Base-by-base conservation (phyloP, 2,329 filamentous ascomycete genomes). In the Clonostachys rhizophaga region DNA sequence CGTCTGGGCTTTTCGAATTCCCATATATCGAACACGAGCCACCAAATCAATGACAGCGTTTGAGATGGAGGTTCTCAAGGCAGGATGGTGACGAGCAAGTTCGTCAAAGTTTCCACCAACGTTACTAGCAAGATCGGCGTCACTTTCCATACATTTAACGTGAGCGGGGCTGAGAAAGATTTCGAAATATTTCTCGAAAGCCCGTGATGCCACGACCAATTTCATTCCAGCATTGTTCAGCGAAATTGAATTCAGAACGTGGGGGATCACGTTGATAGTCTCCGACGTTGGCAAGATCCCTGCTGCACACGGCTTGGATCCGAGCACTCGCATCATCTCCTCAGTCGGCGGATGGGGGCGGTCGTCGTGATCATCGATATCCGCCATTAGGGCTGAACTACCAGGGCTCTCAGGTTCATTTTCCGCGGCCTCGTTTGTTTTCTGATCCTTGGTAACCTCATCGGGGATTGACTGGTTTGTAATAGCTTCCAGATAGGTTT, bases 151-250 rank as follows among this genome's bases (percentile, higher is more conserved):
- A 52, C 86, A 87, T 56, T 87, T 89, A 49, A 99, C 83, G 66
- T 99, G 95, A 14, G 83, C 79, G 3, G 91, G 84, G 54, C 90
- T 97, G 65, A 96, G 89, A 54, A 99, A 99, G n/a, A 97, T 90
- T 62, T 96, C 89, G 54, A 99, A 87, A 62, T 91, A 97, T 55
- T 83, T 88, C 48, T 91, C 85, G 41, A 99, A 76, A 2, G 90
- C 91, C 49, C 83, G 78, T 0, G 91, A 96, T 1, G 83, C 79
- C 48, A 90, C 84, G 57, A 99, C 95, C 61, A 96, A 78, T 57
- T 87, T 87, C 75, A 96, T 87, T 9, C 94, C 94, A 30, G 82
- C 76, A 52, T 89, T 86, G 56, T 96, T 96, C 47, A 99, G 71
- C 55, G 89, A 99, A 46, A 99, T 95, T 6, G 94, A 91, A 51